phyloP scores from a whole-genome alignment of 495 filamentous ascomycete genomes.

The Neurospora cerealis region DNA sequence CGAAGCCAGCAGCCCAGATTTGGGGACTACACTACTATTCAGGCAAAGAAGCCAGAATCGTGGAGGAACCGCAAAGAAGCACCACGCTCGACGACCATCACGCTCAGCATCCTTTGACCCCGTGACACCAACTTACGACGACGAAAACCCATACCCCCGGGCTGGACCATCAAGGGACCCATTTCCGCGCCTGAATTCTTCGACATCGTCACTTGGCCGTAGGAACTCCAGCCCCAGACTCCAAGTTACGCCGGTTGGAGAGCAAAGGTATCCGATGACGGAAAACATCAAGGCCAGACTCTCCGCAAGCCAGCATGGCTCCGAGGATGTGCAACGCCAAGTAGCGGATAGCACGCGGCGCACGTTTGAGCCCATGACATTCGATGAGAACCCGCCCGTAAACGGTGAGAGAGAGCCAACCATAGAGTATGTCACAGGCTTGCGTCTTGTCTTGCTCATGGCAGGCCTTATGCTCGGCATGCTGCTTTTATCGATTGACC shows the following conservation, averaged over 20 bases:
- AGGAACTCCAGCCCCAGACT: constrained; percentile 9
- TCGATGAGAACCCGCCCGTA: not conserved
- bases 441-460: constrained; percentile 21
- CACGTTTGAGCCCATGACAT: not conserved
- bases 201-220: not conserved
- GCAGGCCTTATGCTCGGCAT: constrained; percentile 28
- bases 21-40: not conserved
- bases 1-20: not conserved
- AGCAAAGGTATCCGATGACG: constrained; percentile 26
- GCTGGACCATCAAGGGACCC: not conserved
- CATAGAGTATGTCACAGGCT: constrained; percentile 15
- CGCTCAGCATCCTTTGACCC: not conserved
- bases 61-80: not conserved
- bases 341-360: not conserved
- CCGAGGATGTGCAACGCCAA: not conserved
- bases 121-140: not conserved
- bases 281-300: constrained; percentile 9
- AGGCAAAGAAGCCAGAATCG: not conserved
- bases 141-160: not conserved
- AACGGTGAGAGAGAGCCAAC: not conserved
- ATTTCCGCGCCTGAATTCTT: not conserved
- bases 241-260: constrained; percentile 12
- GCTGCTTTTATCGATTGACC: constrained; percentile 32
- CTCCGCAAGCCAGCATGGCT: constrained; percentile 1
- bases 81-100: not conserved